Conservation (phyloP, 352 stramenopile genomes). For the Pythium dissotocum region DNA sequence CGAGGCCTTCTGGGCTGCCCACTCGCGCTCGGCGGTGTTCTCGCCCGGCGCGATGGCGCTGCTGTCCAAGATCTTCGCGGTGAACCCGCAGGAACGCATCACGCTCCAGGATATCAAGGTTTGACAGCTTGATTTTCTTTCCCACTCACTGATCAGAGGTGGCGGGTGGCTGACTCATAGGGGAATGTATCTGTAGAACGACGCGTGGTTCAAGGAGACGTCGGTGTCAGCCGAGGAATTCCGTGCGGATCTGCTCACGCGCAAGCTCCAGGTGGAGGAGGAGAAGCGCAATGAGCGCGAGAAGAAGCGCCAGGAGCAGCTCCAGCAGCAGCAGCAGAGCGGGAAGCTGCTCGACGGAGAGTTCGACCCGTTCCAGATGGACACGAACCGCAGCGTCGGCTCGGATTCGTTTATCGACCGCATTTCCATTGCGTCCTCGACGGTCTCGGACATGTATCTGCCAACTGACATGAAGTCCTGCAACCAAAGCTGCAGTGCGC, state of each 20-base stretch:
- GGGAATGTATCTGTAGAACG: conserved; percentile 30
- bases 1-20: conserved; percentile 78
- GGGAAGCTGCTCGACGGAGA: conserved; percentile 47
- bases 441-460: conserved; percentile 21
- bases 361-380: conserved; percentile 62
- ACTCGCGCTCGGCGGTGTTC: conserved; percentile 70
- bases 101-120: conserved; percentile 81
- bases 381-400: conserved; percentile 46
- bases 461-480: conserved; percentile 9
- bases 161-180: neutral
- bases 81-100: conserved; percentile 72
- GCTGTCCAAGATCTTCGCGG: conserved; percentile 69
- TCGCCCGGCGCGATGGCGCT: conserved; percentile 71
- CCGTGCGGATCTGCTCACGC: conserved; percentile 50
- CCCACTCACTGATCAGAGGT: neutral
- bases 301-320: conserved; percentile 50
- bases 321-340: conserved; percentile 42
- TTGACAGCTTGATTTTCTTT: neutral
- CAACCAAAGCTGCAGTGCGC: conserved; percentile 24
- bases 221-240: conserved; percentile 43
- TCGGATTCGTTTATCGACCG: conserved; percentile 33
- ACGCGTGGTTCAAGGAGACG: conserved; percentile 65
- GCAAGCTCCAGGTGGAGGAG: conserved; percentile 68
- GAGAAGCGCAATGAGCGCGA: conserved; percentile 71
- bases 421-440: conserved; percentile 29